Base-by-base conservation (phyloP, 108 stramenopile genomes). In the Nannochloropsis oceanica region DNA sequence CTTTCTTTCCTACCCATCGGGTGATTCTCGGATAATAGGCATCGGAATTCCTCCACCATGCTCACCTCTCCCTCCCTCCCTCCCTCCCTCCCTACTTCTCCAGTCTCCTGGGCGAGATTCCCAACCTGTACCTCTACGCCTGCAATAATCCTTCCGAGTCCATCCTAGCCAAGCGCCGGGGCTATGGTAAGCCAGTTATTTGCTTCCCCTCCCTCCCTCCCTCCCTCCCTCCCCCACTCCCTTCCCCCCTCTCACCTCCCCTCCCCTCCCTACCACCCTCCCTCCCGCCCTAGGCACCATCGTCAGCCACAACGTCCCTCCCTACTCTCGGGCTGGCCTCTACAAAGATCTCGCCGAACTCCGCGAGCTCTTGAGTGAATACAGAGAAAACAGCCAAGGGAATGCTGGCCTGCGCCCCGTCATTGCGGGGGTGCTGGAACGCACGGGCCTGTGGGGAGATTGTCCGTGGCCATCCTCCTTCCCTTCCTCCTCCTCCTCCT, bases 121-220 rank as follows among this genome's bases (percentile, higher is more conserved):
- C 95, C 12, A 94, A 95, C 87, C 73, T 94, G 42, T 95, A 95
- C 83, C 91, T 94, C 10, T 95, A 95, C 84, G 93, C 94, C 14
- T 93, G 94, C 13, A 95, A 95, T 90, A 95, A 95, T 86, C 95
- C 95, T 11, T 90, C 89, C 13, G 95, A 95, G 84, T 92, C 92
- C 83, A 94, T 95, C 80, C 91, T 95, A n/a, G 95, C 95, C 2
- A 95, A 95, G 85, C 90, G 95, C 27, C 87, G 95, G 80, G 95
- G 94, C 0, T 95, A 95, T 83, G 95, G 59, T 73, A 73, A 73
- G 59, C 10, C 59, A 3, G 7, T n/a, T 9, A 9, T 73, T 73
- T 9, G 18, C n/a, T 73, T 73, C 0, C 2, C 59, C 59, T n/a
- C 18, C 8, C 5, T 73, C 59, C 18, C n/a, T 73, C n/a, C 59